Percentiles rank a stretch among this genome's conserved stretches.
Evolutionary conservation across 306 rosid species (phyloP).

Genomic region (Vachellia pachyceras): DNA sequence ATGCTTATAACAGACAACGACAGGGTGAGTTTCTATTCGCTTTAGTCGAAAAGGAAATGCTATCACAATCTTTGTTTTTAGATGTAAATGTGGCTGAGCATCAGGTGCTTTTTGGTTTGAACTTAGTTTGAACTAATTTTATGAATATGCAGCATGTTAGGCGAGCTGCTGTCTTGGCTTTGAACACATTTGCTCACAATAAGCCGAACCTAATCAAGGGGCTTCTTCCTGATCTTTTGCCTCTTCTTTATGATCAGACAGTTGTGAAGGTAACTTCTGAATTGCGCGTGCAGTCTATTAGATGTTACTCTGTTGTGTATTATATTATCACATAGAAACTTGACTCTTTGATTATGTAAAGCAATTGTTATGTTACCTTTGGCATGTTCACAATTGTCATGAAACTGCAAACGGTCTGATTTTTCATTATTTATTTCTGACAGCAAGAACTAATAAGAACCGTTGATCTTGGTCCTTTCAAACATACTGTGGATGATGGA

Average conservation of each 20-base stretch:
- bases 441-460: slow-evolving; percentile 98
- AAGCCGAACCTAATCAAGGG: slow-evolving; percentile 96
- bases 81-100: slow-evolving; percentile 12
- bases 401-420: slow-evolving; percentile 30
- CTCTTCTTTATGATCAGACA: slow-evolving; percentile 98
- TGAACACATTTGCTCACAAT: slow-evolving; percentile 98
- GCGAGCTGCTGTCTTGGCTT: slow-evolving; percentile 98
- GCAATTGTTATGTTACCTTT: slow-evolving; percentile 11
- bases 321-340: neutral
- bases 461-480: slow-evolving; percentile 99
- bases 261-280: slow-evolving; percentile 58
- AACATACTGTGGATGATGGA: slow-evolving; percentile 99
- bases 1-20: slow-evolving; percentile 97
- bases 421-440: slow-evolving; percentile 40
- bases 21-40: slow-evolving; percentile 58
- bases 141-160: slow-evolving; percentile 84
- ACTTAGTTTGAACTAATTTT: slow-evolving; percentile 40
- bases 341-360: neutral
- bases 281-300: slow-evolving; percentile 12
- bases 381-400: neutral
- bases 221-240: slow-evolving; percentile 91
- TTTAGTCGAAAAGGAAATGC: slow-evolving; percentile 20
- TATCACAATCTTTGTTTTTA: slow-evolving; percentile 15
- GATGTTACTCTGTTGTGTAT: slow-evolving; percentile 8
- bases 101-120: slow-evolving; percentile 39